Evolutionary conservation across 2,329 filamentous ascomycete genomes (phyloP), one percentile per base, ranked within the genome.

Genomic region (Penicillium digitatum): DNA sequence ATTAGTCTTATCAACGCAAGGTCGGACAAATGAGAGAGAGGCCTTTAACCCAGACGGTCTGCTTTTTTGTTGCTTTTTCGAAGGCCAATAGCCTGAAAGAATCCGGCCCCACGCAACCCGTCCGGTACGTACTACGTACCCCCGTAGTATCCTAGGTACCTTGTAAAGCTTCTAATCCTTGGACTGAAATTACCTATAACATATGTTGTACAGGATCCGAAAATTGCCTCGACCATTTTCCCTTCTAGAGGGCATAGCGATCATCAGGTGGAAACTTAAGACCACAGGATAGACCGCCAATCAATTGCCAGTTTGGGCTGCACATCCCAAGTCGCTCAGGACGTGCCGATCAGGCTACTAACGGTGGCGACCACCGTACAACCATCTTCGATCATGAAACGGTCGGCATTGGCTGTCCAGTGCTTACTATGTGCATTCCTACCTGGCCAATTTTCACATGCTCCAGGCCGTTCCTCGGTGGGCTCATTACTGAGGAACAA

Each of bases 361-460:
- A 59, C 59, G 59, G 62, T 63, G 61, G 62, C 59, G 32, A 60
- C 46, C 40, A 59, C 51, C 54, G 61, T 63, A 52, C 60, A 49
- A 62, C 60, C 51, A 42, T 53, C 18, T 50, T 44, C 46, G 27
- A 64, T 65, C 58, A 51, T 63, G 55, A 62, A 65, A 64, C 60
- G 53, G 62, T 60, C 63, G 60, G 55, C 51, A 64, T 61, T 63
- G 55, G 57, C 48, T 49, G 34, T 35, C 26, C 32, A 27, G 18
- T 34, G n/a, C 35, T 34, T 34, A 42, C 32, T 24, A 6, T 20
- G 24, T 18, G 24, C 43, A 31, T 35, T 26, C 14, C 22, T 37
- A 32, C 48, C 47, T 34, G 46, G 52, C 42, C 55, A 44, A 57
- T 65, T 63, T 63, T 62, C 62, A 63, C 58, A 59, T 64, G 59